phyloP scores from a whole-genome alignment of 2,329 filamentous ascomycete genomes.

The Zymoseptoria ardabiliae region DNA sequence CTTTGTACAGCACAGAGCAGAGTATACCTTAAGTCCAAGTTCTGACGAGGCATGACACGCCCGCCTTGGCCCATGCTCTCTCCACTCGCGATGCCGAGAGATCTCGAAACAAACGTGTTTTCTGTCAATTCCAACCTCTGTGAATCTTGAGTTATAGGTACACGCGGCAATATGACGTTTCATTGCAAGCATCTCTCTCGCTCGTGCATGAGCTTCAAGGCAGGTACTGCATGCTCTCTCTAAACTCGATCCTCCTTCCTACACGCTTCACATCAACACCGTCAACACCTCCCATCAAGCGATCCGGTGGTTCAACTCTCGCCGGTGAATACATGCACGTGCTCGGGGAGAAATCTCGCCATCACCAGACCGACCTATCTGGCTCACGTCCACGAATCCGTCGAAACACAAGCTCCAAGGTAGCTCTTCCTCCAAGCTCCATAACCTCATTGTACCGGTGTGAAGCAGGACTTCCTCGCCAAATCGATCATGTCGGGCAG shows the following conservation, averaged over 20 bases:
- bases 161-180: neutral
- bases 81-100: no score
- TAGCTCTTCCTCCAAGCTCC: neutral
- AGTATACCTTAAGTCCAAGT: no score
- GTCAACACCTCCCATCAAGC: neutral
- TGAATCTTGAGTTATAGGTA: neutral
- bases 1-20: no score
- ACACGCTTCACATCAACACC: neutral
- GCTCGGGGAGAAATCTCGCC: neutral
- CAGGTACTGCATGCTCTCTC: neutral
- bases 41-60: no score
- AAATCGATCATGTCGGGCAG: constrained; percentile 23
- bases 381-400: neutral
- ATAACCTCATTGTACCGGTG: neutral
- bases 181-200: neutral
- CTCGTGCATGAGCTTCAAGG: neutral
- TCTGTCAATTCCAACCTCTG: neutral
- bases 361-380: neutral
- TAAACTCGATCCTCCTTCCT: neutral
- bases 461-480: neutral
- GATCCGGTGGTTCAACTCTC: neutral
- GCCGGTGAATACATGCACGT: neutral
- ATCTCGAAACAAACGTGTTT: neutral
- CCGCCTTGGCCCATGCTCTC: no score
- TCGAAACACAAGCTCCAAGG: neutral